Evolutionary conservation across 2,329 filamentous ascomycete species (phyloP).

Genomic region (Aspergillus fijiensis): DNA sequence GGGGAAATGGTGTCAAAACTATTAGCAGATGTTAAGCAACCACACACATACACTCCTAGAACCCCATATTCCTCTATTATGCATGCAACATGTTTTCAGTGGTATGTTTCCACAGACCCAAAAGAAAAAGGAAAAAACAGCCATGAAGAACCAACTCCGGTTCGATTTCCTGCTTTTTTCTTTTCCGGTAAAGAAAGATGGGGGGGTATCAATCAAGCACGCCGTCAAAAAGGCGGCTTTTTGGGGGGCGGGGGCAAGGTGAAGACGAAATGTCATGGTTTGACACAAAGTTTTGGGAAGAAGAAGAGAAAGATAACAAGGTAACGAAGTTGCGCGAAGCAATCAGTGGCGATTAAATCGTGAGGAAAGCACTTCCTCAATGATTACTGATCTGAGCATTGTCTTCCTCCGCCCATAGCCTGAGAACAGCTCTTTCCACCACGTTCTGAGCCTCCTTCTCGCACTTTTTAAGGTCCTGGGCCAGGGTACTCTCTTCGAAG

Average conservation of each 20-base stretch:
- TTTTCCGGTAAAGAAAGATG: constrained; percentile 8
- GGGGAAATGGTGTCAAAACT: not conserved
- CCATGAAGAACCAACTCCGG: constrained; percentile 28
- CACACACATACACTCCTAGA: not conserved
- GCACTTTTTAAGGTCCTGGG: constrained; percentile 39
- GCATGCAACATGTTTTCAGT: not conserved
- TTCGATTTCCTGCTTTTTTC: constrained; percentile 18
- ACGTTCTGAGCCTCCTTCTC: constrained; percentile 44
- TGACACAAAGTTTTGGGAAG: not conserved
- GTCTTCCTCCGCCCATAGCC: constrained; percentile 40
- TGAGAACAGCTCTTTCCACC: constrained; percentile 46
- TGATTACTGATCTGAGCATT: constrained; percentile 22
- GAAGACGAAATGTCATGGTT: not conserved
- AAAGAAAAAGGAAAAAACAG: not conserved
- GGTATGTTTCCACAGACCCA: not conserved
- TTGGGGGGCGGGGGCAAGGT: not conserved
- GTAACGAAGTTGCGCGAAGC: not conserved
- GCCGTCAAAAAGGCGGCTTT: not conserved
- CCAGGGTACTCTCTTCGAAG: constrained; percentile 44
- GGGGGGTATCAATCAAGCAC: constrained; percentile 29
- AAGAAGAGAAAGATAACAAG: not conserved
- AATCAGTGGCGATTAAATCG: not conserved
- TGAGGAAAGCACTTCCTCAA: constrained; percentile 3
- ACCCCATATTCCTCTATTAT: not conserved
- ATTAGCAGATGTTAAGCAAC: not conserved